phyloP scores from a whole-genome alignment of 176 grass and related monocot species.

The Rhynchospora breviuscula region DNA sequence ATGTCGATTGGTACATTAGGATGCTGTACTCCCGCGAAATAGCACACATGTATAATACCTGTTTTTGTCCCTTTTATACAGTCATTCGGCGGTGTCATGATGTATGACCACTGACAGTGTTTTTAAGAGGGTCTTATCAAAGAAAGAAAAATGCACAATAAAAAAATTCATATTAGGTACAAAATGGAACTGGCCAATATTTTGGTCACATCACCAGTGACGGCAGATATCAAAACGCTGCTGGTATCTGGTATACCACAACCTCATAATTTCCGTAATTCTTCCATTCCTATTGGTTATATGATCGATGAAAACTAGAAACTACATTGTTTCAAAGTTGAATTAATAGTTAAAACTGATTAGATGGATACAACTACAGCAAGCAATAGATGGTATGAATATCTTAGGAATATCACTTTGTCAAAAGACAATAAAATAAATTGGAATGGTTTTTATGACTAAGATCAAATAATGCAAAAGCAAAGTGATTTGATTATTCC shows the following conservation, averaged over 20 bases:
- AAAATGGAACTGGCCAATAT: neutral
- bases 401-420: neutral
- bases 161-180: neutral
- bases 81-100: neutral
- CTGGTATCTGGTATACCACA: neutral
- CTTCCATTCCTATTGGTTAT: neutral
- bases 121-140: neutral
- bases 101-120: neutral
- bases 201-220: neutral
- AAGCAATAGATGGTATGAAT: neutral
- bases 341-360: neutral
- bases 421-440: neutral
- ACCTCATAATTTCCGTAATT: neutral
- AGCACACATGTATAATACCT: neutral
- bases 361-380: neutral
- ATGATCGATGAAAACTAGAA: neutral
- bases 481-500: neutral
- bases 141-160: neutral
- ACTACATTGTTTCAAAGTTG: neutral
- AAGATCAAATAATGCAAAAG: neutral
- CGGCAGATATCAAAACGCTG: neutral
- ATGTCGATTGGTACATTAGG: neutral
- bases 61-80: neutral
- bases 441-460: neutral
- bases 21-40: neutral